These are phyloP conservation scores for Pseudozyma flocculosa DNA, from an alignment of 1,284 basidiomycete genomes.

Conservation along the genomic window DNA sequence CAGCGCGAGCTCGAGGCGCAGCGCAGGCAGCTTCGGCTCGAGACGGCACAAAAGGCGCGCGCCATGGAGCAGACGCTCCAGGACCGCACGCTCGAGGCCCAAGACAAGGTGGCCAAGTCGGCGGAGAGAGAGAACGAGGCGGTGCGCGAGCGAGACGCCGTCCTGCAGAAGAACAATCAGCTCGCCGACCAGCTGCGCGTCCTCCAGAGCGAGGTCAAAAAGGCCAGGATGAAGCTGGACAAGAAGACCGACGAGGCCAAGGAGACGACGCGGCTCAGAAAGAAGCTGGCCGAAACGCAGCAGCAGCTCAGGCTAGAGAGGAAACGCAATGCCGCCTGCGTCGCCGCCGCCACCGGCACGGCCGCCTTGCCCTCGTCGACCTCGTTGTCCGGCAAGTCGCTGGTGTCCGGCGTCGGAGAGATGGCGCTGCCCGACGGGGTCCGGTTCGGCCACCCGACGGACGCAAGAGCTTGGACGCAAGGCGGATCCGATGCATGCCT, in stretches of 20 bases:
- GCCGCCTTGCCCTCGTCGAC: constrained; percentile 3
- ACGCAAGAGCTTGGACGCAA: too few species aligned
- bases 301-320: neutral
- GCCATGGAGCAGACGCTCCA: neutral
- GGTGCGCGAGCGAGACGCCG: neutral
- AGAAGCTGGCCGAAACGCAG: neutral
- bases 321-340: constrained; percentile 15
- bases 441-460: too few species aligned
- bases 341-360: neutral
- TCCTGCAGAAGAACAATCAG: constrained; percentile 1
- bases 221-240: neutral
- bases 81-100: neutral
- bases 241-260: neutral
- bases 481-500: too few species aligned
- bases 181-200: constrained; percentile 6
- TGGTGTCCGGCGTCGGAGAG: too few species aligned
- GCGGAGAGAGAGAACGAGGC: neutral
- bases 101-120: neutral
- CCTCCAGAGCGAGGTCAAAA: constrained; percentile 2
- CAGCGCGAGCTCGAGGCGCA: constrained; percentile 8
- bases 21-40: neutral
- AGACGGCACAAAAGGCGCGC: constrained; percentile 1
- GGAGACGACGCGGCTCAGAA: neutral
- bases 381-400: neutral
- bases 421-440: too few species aligned